Conservation (phyloP, 805 yeast genomes). For the Candida lessepsii region DNA sequence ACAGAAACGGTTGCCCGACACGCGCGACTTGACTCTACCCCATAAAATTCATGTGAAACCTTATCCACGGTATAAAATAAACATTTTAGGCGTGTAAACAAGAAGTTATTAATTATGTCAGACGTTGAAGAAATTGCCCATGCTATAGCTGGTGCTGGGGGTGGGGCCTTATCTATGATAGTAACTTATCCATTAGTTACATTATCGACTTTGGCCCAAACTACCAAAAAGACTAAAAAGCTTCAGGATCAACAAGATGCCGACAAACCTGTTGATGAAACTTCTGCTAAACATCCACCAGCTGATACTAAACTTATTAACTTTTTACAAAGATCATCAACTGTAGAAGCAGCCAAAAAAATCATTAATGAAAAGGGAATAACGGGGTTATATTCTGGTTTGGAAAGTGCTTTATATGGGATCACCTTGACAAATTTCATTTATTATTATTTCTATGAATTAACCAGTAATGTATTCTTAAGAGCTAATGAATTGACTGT, state of each 20-base stretch:
- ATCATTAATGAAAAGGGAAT: constrained; percentile 61
- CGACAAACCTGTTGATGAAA: constrained; percentile 12
- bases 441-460: constrained; percentile 88
- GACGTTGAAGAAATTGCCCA: constrained; percentile 62
- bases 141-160: constrained; percentile 93
- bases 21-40: constrained; percentile 4
- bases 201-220: constrained; percentile 84
- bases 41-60: constrained; percentile 9
- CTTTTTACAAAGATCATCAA: constrained; percentile 14
- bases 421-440: constrained; percentile 83
- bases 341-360: constrained; percentile 31
- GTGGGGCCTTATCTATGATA: constrained; percentile 84
- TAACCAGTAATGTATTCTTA: constrained; percentile 51
- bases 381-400: constrained; percentile 74
- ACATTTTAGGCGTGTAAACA: constrained; percentile 1
- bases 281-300: too few relatives aligned
- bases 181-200: constrained; percentile 90
- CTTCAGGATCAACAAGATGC: constrained; percentile 7
- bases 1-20: too few relatives aligned
- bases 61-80: constrained; percentile 5
- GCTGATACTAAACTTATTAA: constrained; percentile 5
- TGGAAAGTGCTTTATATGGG: constrained; percentile 85
- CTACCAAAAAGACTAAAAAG: constrained; percentile 37
- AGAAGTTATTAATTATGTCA: constrained; percentile 24
- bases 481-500: constrained; percentile 24